Percentiles rank a stretch among this genome's conserved stretches.
These are phyloP conservation scores for Parietichytrium sp. DNA, from an alignment of 108 stramenopile species.

Conservation along the genomic window DNA sequence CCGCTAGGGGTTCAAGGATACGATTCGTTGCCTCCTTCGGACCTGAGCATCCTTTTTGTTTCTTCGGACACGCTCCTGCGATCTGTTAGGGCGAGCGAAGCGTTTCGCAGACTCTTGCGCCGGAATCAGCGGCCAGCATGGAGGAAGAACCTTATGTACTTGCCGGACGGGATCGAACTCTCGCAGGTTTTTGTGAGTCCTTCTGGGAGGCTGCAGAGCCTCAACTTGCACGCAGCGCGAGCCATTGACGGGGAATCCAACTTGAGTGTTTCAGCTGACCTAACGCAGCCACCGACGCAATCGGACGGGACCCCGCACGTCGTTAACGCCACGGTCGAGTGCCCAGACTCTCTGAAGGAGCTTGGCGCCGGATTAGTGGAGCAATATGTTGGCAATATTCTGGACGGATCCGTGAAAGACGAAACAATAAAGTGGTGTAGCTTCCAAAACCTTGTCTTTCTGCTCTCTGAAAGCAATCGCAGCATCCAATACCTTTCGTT, in stretches of 20 bases:
- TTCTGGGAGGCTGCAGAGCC: constrained; percentile 7
- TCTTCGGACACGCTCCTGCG: constrained; percentile 1
- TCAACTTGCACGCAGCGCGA: background rate
- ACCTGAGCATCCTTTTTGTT: constrained; percentile 8
- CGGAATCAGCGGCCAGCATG: background rate
- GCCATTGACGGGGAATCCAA: background rate
- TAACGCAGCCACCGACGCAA: no score
- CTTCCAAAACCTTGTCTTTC: no score
- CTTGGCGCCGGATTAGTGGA: no score
- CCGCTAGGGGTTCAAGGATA: background rate
- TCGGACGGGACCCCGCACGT: no score
- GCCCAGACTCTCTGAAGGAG: no score
- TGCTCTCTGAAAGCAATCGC: no score
- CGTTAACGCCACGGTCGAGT: no score
- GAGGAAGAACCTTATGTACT: background rate
- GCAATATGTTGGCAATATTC: no score
- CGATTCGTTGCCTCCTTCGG: background rate
- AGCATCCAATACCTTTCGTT: background rate
- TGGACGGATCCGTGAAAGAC: no score
- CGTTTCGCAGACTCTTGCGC: background rate
- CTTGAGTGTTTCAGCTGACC: no score
- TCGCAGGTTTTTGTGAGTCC: constrained; percentile 29
- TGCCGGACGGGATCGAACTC: constrained; percentile 12
- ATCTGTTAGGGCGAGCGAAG: background rate
- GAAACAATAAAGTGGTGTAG: no score